phyloP scores from a whole-genome alignment of 1,284 basidiomycete genomes.

The Pterulicium gracile region DNA sequence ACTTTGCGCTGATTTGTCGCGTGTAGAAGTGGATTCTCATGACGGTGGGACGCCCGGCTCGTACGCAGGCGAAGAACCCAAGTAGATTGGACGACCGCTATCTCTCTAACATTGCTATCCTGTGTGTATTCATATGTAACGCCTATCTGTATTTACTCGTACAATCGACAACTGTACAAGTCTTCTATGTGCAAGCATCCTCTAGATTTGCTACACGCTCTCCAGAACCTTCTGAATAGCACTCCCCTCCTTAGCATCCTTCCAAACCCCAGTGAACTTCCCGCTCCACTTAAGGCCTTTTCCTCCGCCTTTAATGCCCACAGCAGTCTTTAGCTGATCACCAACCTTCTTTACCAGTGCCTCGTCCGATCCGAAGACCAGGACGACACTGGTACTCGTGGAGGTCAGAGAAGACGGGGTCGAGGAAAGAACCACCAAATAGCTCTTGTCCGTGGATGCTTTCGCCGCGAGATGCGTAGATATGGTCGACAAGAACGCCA shows the following conservation, averaged over 20 bases:
- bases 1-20: not conserved
- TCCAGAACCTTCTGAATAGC: constrained; percentile 32
- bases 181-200: too few species aligned
- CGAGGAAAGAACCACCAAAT: constrained; percentile 49
- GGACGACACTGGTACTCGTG: constrained; percentile 40
- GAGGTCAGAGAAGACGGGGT: constrained; percentile 44
- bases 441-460: constrained; percentile 21
- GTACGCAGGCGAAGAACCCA: not conserved
- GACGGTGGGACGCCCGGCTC: not conserved
- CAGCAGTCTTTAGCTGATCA: constrained; percentile 42
- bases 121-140: not conserved
- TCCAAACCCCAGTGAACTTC: constrained; percentile 48
- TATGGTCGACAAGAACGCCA: constrained; percentile 52
- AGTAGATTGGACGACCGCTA: too few species aligned
- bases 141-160: too few species aligned
- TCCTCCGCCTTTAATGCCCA: constrained; percentile 55
- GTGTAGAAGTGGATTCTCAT: not conserved
- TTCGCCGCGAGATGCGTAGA: constrained; percentile 33
- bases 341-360: constrained; percentile 49
- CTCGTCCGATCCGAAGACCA: constrained; percentile 51
- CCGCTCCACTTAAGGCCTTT: constrained; percentile 60
- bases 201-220: too few species aligned
- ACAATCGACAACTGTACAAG: too few species aligned
- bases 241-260: constrained; percentile 27
- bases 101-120: not conserved